Conservation (phyloP, 2,329 filamentous ascomycete genomes). For the Pseudogymnoascus sp. region DNA sequence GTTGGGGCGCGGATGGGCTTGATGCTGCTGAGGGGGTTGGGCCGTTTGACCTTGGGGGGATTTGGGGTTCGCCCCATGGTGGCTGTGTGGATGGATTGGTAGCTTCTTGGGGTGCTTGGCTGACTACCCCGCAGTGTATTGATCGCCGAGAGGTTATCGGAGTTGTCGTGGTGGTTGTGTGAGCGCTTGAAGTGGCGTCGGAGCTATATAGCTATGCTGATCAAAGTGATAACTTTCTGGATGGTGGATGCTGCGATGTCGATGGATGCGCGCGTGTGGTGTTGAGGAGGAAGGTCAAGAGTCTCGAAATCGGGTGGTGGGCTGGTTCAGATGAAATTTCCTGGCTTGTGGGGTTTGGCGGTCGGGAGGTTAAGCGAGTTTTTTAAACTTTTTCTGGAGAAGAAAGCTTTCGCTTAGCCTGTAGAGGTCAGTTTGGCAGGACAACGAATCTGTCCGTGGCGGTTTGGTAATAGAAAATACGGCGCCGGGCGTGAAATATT, state of each 20-base stretch:
- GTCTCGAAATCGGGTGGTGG: constrained; percentile 1
- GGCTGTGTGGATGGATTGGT: neutral
- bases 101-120: neutral
- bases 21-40: constrained; percentile 18
- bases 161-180: neutral
- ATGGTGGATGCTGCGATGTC: neutral
- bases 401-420: neutral
- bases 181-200: neutral
- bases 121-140: neutral
- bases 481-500: neutral
- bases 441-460: neutral
- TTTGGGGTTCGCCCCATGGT: constrained; percentile 8
- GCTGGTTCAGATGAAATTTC: constrained; percentile 8
- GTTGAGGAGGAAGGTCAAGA: neutral
- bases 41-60: constrained; percentile 11
- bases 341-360: constrained; percentile 3
- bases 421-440: neutral
- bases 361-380: constrained; percentile 5
- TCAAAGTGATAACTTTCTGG: constrained; percentile 7
- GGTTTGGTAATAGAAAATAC: neutral
- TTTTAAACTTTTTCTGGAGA: neutral
- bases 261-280: neutral
- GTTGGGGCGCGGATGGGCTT: constrained; percentile 18
- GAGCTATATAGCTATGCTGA: neutral
- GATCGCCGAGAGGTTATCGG: neutral